A percentile compares a stretch with the other conserved stretches of the same genome.
Conservation (phyloP, 768 basidiomycete species). For the Paxillus rubicundulus region DNA sequence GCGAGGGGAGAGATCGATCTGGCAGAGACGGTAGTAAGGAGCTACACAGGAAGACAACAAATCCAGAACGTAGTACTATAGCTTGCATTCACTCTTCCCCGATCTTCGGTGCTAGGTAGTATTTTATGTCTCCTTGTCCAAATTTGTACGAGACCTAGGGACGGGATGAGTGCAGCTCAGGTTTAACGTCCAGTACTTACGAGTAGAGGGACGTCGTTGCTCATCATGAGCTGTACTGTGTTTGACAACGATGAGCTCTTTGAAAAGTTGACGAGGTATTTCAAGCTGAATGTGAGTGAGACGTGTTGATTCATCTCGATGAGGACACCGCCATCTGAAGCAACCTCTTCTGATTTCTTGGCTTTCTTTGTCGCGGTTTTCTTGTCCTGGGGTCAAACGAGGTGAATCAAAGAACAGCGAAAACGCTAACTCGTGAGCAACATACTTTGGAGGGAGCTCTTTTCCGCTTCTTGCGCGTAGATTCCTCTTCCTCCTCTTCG, state of each 20-base stretch:
- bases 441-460: conserved; percentile 51
- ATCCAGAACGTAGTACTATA: neutral
- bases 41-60: too few species aligned
- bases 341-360: conserved; percentile 59
- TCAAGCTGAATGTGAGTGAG: conserved; percentile 89
- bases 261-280: conserved; percentile 95
- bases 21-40: too few species aligned
- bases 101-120: conserved; percentile 96
- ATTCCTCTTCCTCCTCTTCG: conserved; percentile 48
- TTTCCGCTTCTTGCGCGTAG: conserved; percentile 67
- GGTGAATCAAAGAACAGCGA: neutral
- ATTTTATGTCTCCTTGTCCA: conserved; percentile 82
- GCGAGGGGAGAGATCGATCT: too few species aligned
- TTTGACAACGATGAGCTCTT: conserved; percentile 77
- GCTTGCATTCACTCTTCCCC: conserved; percentile 60
- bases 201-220: conserved; percentile 86
- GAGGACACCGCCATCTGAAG: conserved; percentile 54
- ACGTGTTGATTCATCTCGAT: conserved; percentile 92
- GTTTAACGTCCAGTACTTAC: conserved; percentile 40
- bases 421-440: neutral
- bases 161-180: neutral
- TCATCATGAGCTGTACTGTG: conserved; percentile 83
- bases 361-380: conserved; percentile 55
- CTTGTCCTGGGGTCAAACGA: conserved; percentile 15
- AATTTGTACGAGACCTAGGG: conserved; percentile 85